These are phyloP conservation scores for Aquilaria malaccensis DNA, from an alignment of 345 rosid species.

Conservation along the genomic window DNA sequence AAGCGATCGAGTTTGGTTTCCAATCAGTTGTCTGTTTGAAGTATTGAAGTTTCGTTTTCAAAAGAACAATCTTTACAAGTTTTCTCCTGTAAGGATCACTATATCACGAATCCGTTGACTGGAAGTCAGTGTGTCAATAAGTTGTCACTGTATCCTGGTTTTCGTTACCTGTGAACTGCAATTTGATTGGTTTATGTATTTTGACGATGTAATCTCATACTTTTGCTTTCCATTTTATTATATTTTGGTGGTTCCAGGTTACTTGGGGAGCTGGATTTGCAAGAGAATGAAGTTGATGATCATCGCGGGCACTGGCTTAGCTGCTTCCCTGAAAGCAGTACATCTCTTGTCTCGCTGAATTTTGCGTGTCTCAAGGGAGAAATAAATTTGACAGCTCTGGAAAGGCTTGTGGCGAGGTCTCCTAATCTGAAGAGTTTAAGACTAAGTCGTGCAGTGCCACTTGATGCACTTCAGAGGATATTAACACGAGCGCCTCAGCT, in stretches of 20 bases:
- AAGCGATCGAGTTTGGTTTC: no score
- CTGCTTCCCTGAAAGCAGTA: conserved; percentile 67
- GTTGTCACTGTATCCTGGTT: background rate
- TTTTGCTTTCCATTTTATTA: conserved; percentile 6
- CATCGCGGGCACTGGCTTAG: conserved; percentile 83
- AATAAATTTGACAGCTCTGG: conserved; percentile 54
- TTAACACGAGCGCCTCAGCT: conserved; percentile 58
- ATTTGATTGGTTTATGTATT: no score
- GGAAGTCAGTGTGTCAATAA: no score
- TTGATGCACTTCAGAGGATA: conserved; percentile 53
- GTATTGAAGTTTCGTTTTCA: no score
- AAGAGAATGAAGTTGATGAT: conserved; percentile 90
- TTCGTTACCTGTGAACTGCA: no score
- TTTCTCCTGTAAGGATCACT: no score
- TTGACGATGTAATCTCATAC: background rate
- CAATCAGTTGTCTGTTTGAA: no score
- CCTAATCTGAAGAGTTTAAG: conserved; percentile 73
- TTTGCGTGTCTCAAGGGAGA: conserved; percentile 88
- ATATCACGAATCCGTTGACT: no score
- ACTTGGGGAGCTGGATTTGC: conserved; percentile 84
- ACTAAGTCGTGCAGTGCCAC: conserved; percentile 64
- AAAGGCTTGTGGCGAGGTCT: conserved; percentile 81
- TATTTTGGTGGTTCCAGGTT: conserved; percentile 28
- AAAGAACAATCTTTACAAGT: no score
- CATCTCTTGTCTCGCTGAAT: conserved; percentile 65